Percentiles rank a stretch among this genome's conserved stretches.
phyloP scores from a whole-genome alignment of 208 protist species.

The Leishmania mexicana region DNA sequence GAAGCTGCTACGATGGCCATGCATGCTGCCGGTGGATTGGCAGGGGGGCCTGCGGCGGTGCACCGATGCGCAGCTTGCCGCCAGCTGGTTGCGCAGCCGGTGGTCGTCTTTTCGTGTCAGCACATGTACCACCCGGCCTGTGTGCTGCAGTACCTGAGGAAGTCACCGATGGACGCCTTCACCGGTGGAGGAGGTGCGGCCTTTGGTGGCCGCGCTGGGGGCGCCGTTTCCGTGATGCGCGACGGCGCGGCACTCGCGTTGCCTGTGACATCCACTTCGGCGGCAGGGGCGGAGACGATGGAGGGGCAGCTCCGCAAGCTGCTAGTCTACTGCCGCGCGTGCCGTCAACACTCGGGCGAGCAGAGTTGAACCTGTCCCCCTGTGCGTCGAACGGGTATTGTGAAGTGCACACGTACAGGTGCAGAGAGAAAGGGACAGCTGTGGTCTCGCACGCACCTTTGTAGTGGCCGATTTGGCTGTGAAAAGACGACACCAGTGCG shows the following conservation, averaged over 20 bases:
- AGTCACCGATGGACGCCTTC: neutral
- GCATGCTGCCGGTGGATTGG: neutral
- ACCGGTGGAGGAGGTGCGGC: neutral
- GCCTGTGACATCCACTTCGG: neutral
- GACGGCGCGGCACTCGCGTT: neutral
- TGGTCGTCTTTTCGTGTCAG: slow-evolving; percentile 61
- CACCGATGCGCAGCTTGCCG: slow-evolving; percentile 24
- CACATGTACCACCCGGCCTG: slow-evolving; percentile 69
- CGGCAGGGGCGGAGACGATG: neutral
- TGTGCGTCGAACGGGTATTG: neutral
- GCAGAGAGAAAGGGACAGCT: neutral
- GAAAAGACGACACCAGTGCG: neutral
- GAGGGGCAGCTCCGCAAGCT: slow-evolving; percentile 22
- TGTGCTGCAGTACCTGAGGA: slow-evolving; percentile 44
- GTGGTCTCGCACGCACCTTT: neutral
- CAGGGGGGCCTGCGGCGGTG: neutral
- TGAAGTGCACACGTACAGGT: neutral
- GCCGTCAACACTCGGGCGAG: slow-evolving; percentile 21
- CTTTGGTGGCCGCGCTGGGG: neutral
- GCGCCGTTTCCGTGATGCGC: neutral
- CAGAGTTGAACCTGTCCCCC: neutral
- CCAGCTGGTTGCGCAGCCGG: slow-evolving; percentile 21
- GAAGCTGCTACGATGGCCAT: neutral
- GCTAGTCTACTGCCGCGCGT: slow-evolving; percentile 22
- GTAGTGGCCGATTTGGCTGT: neutral